Base-by-base conservation (phyloP, 257 asterid genomes). In the Coffea canephora region DNA sequence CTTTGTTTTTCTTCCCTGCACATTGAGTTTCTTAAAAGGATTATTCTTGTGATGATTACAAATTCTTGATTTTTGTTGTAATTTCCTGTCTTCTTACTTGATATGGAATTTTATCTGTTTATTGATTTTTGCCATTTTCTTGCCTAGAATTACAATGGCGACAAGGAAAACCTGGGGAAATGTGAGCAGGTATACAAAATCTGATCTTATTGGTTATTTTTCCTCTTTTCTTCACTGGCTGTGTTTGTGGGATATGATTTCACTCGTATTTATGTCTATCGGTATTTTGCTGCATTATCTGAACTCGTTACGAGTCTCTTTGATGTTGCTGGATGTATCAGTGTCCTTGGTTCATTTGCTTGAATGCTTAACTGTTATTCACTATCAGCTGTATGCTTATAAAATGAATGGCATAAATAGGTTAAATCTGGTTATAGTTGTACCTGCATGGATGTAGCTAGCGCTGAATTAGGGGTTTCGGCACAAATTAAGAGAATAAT, bases 91-190 rank as follows among this genome's bases (percentile, higher is more conserved):
- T 61, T 41, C 50, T 52, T 71, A 12, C 31, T 73, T 7, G 48
- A 4, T 8, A 8, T 27, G 19, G 8, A 65, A 2, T 31, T 50
- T 27, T 27, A 2, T 15, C 36, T 48, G 43, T 84, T 74, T 71
- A 64, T 71, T 61, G 64, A 67, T 67, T 76, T 57, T 77, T 77
- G 83, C 73, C 74, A 81, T 77, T 84, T 78, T 76, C 49, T 43
- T 61, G 19, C 41, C 21, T 85, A 96, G 99, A 89, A 77, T 72
- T 96, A 90, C 90, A 87, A 97, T 23, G 99, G 99, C 62, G 93
- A 96, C 91, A 87, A 69, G 91, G 97, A 92, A 57, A 84, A 70
- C 78, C 90, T 96, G 90, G 99, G 98, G 64, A 96, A 92, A 88
- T 96, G 99, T 74, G 99, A 96, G 88, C 98, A 86, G 99, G 99